phyloP scores from a whole-genome alignment of 768 basidiomycete species.

The Mycena olivaceomarginata region DNA sequence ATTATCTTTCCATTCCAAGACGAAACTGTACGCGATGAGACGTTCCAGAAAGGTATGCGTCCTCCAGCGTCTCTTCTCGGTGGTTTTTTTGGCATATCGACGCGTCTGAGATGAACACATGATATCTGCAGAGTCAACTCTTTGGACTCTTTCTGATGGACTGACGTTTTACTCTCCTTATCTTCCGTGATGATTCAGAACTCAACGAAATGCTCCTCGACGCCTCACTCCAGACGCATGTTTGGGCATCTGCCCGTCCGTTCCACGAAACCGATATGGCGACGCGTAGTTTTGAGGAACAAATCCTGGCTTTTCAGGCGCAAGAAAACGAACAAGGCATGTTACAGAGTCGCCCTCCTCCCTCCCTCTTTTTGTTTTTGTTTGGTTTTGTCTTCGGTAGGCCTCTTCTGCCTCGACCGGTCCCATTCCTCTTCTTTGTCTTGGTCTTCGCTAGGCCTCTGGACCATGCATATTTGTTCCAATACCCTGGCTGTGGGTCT shows the following conservation, averaged over 20 bases:
- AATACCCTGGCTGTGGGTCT: background rate
- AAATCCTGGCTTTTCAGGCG: slow-evolving; percentile 50
- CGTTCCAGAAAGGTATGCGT: slow-evolving; percentile 55
- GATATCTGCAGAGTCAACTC: background rate
- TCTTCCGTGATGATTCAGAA: slow-evolving; percentile 48
- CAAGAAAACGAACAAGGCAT: slow-evolving; percentile 60
- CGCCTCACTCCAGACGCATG: slow-evolving; percentile 57
- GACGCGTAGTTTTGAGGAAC: slow-evolving; percentile 51
- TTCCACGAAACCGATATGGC: slow-evolving; percentile 52
- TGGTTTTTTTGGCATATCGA: background rate
- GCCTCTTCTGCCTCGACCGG: no score
- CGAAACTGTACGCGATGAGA: slow-evolving; percentile 54
- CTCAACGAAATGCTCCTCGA: slow-evolving; percentile 56
- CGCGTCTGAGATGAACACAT: background rate
- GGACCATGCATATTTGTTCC: background rate
- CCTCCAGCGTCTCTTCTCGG: slow-evolving; percentile 18
- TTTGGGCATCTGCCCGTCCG: slow-evolving; percentile 59
- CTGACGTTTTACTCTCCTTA: slow-evolving; percentile 23
- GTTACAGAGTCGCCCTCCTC: slow-evolving; percentile 44
- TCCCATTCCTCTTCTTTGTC: background rate
- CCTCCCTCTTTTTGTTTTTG: slow-evolving; percentile 20
- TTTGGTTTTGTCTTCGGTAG: background rate
- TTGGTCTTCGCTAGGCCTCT: slow-evolving; percentile 33
- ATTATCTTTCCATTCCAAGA: slow-evolving; percentile 58
- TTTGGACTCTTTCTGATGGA: slow-evolving; percentile 1